phyloP scores from a whole-genome alignment of 805 yeast species.

The Yarrowia sp. region DNA sequence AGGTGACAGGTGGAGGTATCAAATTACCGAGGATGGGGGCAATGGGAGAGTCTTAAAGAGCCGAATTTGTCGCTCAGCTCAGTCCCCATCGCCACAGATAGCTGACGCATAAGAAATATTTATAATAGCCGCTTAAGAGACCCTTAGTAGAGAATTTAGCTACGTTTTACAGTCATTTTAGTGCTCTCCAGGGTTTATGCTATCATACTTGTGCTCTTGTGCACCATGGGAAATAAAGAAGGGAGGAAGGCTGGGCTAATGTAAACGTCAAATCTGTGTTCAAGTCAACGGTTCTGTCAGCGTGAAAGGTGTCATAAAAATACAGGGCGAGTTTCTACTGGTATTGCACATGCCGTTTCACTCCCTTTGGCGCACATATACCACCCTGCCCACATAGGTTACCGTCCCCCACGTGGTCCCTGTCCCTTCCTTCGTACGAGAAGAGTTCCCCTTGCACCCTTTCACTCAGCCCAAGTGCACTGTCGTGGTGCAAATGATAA shows the following conservation, averaged over 20 bases:
- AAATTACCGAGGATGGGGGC: background rate
- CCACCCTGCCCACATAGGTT: background rate
- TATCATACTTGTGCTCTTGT: no score
- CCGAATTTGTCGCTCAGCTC: background rate
- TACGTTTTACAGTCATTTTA: constrained; percentile 4
- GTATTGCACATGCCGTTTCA: background rate
- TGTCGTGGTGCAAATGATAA: background rate
- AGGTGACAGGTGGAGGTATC: background rate
- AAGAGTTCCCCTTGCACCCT: background rate
- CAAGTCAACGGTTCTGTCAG: background rate
- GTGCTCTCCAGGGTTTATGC: background rate
- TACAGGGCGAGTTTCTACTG: background rate
- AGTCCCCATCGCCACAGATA: background rate
- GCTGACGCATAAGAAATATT: background rate
- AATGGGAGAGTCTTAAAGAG: no score
- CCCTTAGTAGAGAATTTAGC: background rate
- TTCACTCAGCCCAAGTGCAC: background rate
- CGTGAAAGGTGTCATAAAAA: background rate
- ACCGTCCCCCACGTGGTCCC: background rate
- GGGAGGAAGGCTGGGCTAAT: background rate
- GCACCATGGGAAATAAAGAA: background rate
- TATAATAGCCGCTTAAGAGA: background rate
- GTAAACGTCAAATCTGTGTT: background rate
- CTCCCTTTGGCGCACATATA: background rate
- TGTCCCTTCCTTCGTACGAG: background rate